A percentile compares a stretch with the other conserved stretches of the same genome.
Conservation (phyloP, 495 filamentous ascomycete genomes). For the Penicillium robsamsonii region DNA sequence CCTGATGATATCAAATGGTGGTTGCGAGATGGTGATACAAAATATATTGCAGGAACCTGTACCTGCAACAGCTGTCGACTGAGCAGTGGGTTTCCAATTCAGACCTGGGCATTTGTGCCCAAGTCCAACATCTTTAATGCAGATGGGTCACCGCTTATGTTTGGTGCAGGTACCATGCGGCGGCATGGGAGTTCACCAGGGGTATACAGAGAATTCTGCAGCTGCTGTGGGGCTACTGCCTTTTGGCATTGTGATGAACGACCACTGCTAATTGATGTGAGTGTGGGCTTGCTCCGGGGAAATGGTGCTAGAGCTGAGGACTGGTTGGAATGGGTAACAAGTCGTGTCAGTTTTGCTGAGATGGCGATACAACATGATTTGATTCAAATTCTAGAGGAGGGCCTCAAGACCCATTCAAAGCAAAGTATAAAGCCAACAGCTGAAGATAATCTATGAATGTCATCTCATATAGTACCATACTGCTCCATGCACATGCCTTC, state of each 20-base stretch:
- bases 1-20: conserved; percentile 53
- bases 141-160: conserved; percentile 39
- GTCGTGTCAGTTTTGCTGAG: conserved; percentile 61
- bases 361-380: conserved; percentile 48
- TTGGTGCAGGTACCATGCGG: conserved; percentile 47
- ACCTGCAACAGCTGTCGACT: conserved; percentile 62
- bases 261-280: conserved; percentile 62
- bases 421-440: not conserved
- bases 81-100: conserved; percentile 62
- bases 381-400: conserved; percentile 31
- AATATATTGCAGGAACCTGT: conserved; percentile 65
- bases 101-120: conserved; percentile 67
- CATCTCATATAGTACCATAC: too few species aligned
- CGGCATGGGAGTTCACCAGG: conserved; percentile 53
- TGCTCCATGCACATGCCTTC: too few species aligned
- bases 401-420: conserved; percentile 1
- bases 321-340: conserved; percentile 61
- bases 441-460: not conserved
- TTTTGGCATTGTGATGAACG: conserved; percentile 62
- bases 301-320: conserved; percentile 53
- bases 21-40: conserved; percentile 41
- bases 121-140: conserved; percentile 55
- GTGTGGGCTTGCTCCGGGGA: conserved; percentile 57
- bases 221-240: conserved; percentile 60
- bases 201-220: conserved; percentile 63